phyloP scores from a whole-genome alignment of 75 land plant species.

The Pseudotsuga menziesii region DNA sequence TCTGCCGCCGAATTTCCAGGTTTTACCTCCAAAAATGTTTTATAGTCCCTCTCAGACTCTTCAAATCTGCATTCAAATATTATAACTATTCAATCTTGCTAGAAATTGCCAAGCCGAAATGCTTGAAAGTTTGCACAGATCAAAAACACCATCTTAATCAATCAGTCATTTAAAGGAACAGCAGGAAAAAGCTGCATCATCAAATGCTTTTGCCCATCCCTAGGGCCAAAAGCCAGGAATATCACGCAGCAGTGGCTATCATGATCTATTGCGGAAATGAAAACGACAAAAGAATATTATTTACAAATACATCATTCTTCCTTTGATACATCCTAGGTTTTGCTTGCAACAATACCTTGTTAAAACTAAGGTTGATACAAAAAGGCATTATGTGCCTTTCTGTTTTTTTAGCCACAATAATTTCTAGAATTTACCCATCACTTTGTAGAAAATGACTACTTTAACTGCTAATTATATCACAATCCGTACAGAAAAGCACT shows the following conservation, averaged over 20 bases:
- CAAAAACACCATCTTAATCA: not conserved
- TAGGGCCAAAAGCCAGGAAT: not conserved
- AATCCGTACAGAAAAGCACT: too few species aligned
- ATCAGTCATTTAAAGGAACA: not conserved
- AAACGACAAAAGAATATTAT: not conserved
- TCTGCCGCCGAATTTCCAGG: constrained; percentile 71
- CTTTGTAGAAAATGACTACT: too few species aligned
- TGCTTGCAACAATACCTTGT: not conserved
- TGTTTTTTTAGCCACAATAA: not conserved
- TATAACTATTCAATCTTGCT: constrained; percentile 17
- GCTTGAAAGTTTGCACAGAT: not conserved
- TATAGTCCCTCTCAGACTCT: constrained; percentile 79
- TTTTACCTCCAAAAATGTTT: constrained; percentile 69
- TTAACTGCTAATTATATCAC: too few species aligned
- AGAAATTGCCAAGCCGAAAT: constrained; percentile 11
- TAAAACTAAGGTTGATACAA: not conserved
- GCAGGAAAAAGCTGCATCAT: not conserved
- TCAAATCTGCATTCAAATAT: constrained; percentile 69
- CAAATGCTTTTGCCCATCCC: not conserved
- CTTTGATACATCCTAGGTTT: not conserved
- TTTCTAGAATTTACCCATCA: too few species aligned
- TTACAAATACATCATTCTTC: not conserved
- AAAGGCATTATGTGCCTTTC: not conserved
- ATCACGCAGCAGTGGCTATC: not conserved
- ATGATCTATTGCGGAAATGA: not conserved